A percentile compares a stretch with the other conserved stretches of the same genome.
Conservation (phyloP, 2,329 filamentous ascomycete genomes). For the Aspergillus quadrilineatus region DNA sequence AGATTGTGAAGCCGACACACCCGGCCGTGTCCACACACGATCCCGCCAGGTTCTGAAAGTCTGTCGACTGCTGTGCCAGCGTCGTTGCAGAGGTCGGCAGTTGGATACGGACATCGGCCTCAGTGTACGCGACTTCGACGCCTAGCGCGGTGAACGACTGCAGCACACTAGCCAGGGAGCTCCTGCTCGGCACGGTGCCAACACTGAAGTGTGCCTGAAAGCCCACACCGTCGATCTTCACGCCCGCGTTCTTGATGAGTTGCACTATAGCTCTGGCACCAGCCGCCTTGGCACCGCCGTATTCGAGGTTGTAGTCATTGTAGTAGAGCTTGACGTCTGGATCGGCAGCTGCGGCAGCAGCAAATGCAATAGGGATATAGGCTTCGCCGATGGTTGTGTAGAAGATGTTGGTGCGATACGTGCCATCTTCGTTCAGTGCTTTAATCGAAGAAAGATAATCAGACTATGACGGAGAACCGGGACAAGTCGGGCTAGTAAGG, state of each 20-base stretch:
- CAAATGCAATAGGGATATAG: conserved; percentile 49
- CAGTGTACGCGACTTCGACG: conserved; percentile 44
- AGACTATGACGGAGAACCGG: background rate
- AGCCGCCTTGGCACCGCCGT: conserved; percentile 35
- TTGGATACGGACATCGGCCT: conserved; percentile 52
- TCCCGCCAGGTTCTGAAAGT: conserved; percentile 32
- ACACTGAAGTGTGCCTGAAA: conserved; percentile 44
- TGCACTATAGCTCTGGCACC: conserved; percentile 40
- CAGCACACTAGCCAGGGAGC: conserved; percentile 41
- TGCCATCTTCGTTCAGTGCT: conserved; percentile 49
- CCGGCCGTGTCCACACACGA: conserved; percentile 31
- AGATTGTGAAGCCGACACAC: conserved; percentile 40
- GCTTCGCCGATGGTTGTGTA: conserved; percentile 45
- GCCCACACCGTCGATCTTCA: conserved; percentile 51
- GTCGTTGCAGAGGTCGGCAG: conserved; percentile 27
- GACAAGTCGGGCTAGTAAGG: background rate
- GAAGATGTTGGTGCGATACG: conserved; percentile 44
- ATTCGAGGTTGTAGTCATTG: conserved; percentile 39
- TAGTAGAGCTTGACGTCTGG: conserved; percentile 51
- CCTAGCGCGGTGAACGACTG: conserved; percentile 38
- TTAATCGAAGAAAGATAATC: background rate
- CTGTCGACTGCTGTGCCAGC: conserved; percentile 32
- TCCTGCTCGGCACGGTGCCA: conserved; percentile 42
- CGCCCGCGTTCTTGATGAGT: conserved; percentile 37
- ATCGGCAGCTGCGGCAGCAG: conserved; percentile 56